These are phyloP conservation scores for Fusarium humuli DNA, from an alignment of 2,329 filamentous ascomycete species.

Conservation along the genomic window DNA sequence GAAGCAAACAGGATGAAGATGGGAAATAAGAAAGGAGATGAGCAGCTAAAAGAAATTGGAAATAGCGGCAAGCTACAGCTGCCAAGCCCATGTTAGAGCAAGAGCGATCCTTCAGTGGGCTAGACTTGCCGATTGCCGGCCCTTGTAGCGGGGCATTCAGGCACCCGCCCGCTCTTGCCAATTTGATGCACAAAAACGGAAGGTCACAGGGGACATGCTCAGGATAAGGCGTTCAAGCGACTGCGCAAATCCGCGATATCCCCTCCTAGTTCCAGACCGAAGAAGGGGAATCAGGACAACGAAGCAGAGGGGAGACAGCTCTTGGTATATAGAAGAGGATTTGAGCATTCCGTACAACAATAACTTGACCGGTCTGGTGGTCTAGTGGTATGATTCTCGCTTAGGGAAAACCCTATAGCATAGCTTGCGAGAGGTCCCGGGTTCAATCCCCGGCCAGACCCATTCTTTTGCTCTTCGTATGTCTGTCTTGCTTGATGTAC, in stretches of 20 bases:
- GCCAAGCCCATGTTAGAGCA: background rate
- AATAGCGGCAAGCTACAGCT: background rate
- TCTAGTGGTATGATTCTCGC: conserved; percentile 79
- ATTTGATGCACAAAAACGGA: background rate
- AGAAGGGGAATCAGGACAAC: background rate
- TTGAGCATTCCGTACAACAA: background rate
- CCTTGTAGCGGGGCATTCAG: background rate
- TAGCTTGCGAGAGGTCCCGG: conserved; percentile 59
- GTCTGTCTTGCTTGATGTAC: background rate
- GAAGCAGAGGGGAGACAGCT: fast-evolving
- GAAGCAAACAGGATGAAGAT: background rate
- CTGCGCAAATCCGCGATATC: background rate
- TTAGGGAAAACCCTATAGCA: conserved; percentile 65
- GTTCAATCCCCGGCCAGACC: conserved; percentile 61
- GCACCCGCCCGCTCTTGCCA: background rate
- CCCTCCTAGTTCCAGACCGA: background rate
- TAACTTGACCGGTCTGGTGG: conserved; percentile 59
- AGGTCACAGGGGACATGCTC: background rate
- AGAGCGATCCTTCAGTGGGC: background rate
- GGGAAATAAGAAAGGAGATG: conserved; percentile 17
- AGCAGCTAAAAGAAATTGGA: conserved; percentile 9
- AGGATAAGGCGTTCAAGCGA: background rate
- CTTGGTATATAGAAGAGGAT: fast-evolving
- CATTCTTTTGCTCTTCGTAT: conserved; percentile 34
- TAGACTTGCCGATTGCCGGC: background rate